Conservation (phyloP, 257 asterid species). For the Echites panduratus region DNA sequence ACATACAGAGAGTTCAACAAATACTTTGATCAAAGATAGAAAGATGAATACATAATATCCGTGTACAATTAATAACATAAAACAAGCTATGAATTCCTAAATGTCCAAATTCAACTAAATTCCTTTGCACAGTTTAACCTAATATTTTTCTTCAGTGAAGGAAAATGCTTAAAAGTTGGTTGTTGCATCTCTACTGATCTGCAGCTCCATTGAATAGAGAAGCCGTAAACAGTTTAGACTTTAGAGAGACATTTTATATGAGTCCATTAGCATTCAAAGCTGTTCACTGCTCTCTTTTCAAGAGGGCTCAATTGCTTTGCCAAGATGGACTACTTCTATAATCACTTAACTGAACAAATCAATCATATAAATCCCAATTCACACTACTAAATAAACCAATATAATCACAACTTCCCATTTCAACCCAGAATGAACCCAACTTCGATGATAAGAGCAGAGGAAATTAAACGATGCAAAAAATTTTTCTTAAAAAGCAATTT, state of each 20-base stretch:
- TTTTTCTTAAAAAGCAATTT: too few relatives aligned
- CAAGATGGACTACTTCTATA: constrained; percentile 46
- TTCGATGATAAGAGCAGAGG: background rate
- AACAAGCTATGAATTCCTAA: background rate
- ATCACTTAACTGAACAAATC: background rate
- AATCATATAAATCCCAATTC: background rate
- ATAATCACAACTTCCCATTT: background rate
- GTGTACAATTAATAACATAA: too few relatives aligned
- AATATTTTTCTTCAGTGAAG: too few relatives aligned
- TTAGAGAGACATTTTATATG: constrained; percentile 32
- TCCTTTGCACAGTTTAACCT: background rate
- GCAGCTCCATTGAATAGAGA: constrained; percentile 33
- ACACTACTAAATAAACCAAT: background rate
- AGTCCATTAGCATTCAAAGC: constrained; percentile 69
- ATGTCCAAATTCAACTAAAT: too few relatives aligned
- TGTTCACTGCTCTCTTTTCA: constrained; percentile 25
- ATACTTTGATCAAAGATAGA: too few relatives aligned
- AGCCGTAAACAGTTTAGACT: constrained; percentile 31
- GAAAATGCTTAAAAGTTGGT: background rate
- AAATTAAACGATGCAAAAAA: background rate
- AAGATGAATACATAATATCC: too few relatives aligned
- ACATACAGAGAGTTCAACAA: background rate
- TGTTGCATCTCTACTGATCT: constrained; percentile 48
- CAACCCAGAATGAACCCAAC: background rate
- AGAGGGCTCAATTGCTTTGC: constrained; percentile 38